Base-by-base conservation (phyloP, 2,329 filamentous ascomycete species). In the Arthrobotrys pseudoclavata region DNA sequence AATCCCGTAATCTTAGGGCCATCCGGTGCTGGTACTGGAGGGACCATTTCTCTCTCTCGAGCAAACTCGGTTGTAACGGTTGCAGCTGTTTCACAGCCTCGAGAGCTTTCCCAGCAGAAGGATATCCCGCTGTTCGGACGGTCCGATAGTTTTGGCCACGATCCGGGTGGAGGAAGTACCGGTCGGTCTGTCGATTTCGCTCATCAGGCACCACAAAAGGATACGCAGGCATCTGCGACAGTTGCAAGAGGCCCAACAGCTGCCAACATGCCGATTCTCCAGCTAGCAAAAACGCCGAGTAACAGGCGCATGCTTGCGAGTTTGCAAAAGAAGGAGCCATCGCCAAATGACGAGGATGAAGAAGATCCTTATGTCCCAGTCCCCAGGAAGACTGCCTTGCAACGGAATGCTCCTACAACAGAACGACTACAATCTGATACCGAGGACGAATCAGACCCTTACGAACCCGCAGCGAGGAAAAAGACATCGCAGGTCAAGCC, bases 241-340 rank as follows among this genome's bases (percentile, higher is more conserved):
- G 29, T 26, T 24, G 42, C 34, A 20, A 34, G 15, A n/a, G 42
- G 42, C 10, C 4, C 40, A 18, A 37, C 31, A 18, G n/a, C 47
- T 13, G 18, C 60, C 26, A 63, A 20, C 15, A 77, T 77, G 74
- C 67, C 74, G 6, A n/a, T 67, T 26, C 18, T 71, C 15, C 74
- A 71, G 31, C 18, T 77, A 24, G 60, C 67, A 5, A 77, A 77
- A 53, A 77, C 72, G 42, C 72, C 72, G 42, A 77, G 67, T 37
- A 70, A 52, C 18, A 60, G 74, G 48, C 67, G 52, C 6, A 67
- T n/a, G 61, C 74, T 77, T 34, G 63, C 67, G 4, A 77, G 74
- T 29, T 9, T 77, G 9, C 61, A 62, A 29, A 40, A 20, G n/a
- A 77, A 71, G 22, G 61, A 62, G 20, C 34, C 60, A 0, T 50